Conservation (phyloP, 176 grass and related monocot species). For the Oropetium thomaeum region DNA sequence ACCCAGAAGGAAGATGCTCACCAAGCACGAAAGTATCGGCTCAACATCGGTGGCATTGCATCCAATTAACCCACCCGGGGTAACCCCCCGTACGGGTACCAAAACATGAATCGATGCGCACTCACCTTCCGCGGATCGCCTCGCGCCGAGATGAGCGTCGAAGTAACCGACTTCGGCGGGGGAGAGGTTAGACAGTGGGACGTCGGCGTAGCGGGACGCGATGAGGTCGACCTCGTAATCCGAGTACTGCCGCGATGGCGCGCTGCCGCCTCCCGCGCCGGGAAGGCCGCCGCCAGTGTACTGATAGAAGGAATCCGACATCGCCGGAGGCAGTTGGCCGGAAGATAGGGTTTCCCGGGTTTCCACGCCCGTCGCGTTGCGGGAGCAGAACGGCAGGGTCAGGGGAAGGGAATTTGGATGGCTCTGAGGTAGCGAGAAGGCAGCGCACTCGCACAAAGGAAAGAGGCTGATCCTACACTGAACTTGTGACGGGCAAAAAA, state of each 20-base stretch:
- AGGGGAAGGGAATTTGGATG: background rate
- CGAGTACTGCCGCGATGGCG: conserved; percentile 33
- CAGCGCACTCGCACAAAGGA: too few relatives aligned
- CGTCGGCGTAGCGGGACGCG: conserved; percentile 40
- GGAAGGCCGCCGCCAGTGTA: conserved; percentile 29
- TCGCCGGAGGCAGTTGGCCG: conserved; percentile 46
- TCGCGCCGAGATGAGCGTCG: conserved; percentile 36
- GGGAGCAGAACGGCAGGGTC: background rate
- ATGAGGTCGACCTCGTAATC: conserved; percentile 58
- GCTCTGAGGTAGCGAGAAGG: too few relatives aligned
- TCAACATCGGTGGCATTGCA: conserved; percentile 2
- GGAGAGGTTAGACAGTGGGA: conserved; percentile 12
- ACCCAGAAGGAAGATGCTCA: background rate
- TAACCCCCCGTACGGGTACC: background rate
- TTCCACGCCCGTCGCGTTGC: conserved; percentile 7
- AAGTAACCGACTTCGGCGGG: conserved; percentile 11
- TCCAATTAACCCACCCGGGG: background rate
- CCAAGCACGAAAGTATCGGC: background rate
- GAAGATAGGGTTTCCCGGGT: too few relatives aligned
- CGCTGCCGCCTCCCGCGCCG: conserved; percentile 5
- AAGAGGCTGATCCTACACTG: too few relatives aligned
- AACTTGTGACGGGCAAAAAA: too few relatives aligned
- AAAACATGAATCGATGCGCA: background rate
- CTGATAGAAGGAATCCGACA: conserved; percentile 65
- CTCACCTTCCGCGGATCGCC: conserved; percentile 72